Evolutionary conservation across 1,284 basidiomycete genomes (phyloP).

Genomic region (Cystobasidium slooffiae): DNA sequence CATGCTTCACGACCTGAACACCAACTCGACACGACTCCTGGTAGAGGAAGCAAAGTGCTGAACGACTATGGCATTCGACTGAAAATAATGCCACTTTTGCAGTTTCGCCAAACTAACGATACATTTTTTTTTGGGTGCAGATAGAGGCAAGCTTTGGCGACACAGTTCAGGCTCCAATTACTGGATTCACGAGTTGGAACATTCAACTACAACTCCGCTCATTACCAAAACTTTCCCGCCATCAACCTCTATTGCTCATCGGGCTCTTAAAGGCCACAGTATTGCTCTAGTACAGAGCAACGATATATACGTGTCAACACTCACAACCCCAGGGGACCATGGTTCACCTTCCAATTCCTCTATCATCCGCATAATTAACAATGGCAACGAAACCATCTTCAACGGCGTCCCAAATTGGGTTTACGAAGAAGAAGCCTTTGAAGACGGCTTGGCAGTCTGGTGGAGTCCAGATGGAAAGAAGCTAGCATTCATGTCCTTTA

Average conservation of each 20-base stretch:
- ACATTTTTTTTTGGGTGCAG: constrained; percentile 77
- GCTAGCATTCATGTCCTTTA: constrained; percentile 79
- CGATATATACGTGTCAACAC: constrained; percentile 77
- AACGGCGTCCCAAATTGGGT: constrained; percentile 95
- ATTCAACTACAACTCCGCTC: constrained; percentile 70
- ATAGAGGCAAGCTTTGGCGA: constrained; percentile 80
- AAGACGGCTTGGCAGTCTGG: constrained; percentile 77
- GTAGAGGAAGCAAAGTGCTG: constrained; percentile 63
- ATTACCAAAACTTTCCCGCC: constrained; percentile 69
- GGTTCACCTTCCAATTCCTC: constrained; percentile 14
- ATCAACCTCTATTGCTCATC: constrained; percentile 74
- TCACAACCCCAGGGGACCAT: constrained; percentile 60
- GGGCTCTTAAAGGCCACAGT: constrained; percentile 78
- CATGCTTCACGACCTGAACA: constrained; percentile 75
- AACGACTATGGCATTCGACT: constrained; percentile 68
- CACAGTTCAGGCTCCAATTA: constrained; percentile 86
- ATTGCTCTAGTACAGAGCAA: constrained; percentile 82
- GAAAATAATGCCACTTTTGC: constrained; percentile 69
- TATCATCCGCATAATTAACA: constrained; percentile 77
- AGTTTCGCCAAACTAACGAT: constrained; percentile 83
- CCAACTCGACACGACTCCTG: constrained; percentile 68
- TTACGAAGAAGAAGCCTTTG: constrained; percentile 91
- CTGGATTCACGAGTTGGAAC: constrained; percentile 74
- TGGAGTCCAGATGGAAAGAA: constrained; percentile 83
- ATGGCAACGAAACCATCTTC: constrained; percentile 82